Evolutionary conservation across 768 basidiomycete genomes (phyloP).

Genomic region (Suillus plorans): DNA sequence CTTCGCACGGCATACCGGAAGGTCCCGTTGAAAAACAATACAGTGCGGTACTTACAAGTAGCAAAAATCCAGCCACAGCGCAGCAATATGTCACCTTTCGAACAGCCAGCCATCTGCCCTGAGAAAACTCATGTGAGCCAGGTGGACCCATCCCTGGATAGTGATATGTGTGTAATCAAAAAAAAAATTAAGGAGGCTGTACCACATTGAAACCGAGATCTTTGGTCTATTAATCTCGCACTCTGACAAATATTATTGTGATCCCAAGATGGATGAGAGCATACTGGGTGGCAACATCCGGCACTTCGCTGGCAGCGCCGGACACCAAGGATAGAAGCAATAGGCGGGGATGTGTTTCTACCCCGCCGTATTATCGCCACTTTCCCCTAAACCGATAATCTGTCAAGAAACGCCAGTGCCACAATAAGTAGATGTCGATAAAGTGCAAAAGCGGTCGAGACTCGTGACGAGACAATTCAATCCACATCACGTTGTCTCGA

Average conservation of each 20-base stretch:
- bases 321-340: neutral
- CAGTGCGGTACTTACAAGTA: neutral
- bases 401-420: neutral
- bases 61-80: neutral
- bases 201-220: neutral
- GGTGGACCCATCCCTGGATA: neutral
- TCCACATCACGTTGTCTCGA: neutral
- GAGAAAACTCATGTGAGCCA: constrained; percentile 1
- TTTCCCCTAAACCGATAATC: neutral
- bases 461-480: neutral
- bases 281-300: neutral
- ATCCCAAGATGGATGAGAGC: neutral
- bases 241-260: neutral
- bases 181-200: neutral
- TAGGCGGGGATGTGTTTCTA: neutral
- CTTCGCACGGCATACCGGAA: neutral
- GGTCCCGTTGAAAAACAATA: neutral
- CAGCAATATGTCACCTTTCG: neutral
- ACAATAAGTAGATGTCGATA: neutral
- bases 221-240: neutral
- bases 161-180: neutral
- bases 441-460: neutral
- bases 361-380: neutral
- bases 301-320: neutral
- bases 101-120: neutral